Percentiles rank a stretch among this genome's conserved stretches.
Conservation (phyloP, 768 basidiomycete genomes). For the Leccinum fibrillosum region DNA sequence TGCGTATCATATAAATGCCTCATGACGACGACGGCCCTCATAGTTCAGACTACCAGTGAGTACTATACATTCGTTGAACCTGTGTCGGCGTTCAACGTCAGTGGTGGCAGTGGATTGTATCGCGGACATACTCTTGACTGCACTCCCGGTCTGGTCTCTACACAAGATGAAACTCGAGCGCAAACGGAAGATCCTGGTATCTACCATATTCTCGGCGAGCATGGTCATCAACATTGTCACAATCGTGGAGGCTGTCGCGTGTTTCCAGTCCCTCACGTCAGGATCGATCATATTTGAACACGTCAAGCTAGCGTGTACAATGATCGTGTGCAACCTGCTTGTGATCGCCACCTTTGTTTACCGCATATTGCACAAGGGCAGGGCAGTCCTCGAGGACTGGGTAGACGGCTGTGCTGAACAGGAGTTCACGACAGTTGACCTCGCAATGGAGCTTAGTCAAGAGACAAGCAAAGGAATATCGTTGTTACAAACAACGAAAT, state of each 20-base stretch:
- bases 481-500: background rate
- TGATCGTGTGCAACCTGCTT: conserved; percentile 24
- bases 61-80: background rate
- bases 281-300: conserved; percentile 21
- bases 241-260: conserved; percentile 8
- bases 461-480: background rate
- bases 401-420: background rate
- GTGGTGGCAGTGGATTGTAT: conserved; percentile 17
- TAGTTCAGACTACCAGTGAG: conserved; percentile 24
- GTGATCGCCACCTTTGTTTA: conserved; percentile 22
- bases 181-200: conserved; percentile 17
- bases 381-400: background rate
- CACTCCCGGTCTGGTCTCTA: conserved; percentile 19
- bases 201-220: conserved; percentile 20
- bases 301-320: conserved; percentile 17
- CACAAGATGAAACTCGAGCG: conserved; percentile 11
- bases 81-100: background rate
- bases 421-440: conserved; percentile 15
- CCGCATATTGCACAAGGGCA: conserved; percentile 5
- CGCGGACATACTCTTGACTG: conserved; percentile 19
- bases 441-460: background rate
- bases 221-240: conserved; percentile 21
- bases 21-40: conserved; percentile 1
- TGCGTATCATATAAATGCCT: conserved; percentile 12
- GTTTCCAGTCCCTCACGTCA: conserved; percentile 2